Conservation (phyloP, 2,329 filamentous ascomycete species). For the Exophiala xenobiotica region DNA sequence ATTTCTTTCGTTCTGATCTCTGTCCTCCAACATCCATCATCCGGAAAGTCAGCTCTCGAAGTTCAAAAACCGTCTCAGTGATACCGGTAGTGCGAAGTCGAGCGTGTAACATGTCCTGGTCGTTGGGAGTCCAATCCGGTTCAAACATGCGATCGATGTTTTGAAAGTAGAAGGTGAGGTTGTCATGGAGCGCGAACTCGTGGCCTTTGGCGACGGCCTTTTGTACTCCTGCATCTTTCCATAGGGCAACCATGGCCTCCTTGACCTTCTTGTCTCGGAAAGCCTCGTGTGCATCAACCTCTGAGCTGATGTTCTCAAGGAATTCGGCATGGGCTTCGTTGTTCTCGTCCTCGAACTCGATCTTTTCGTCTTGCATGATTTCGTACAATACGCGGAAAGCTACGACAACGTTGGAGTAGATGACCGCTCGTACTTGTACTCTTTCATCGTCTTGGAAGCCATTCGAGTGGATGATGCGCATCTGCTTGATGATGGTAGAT, state of each 20-base stretch:
- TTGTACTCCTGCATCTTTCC: conserved; percentile 80
- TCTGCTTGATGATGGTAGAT: conserved; percentile 96
- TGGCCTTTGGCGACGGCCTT: conserved; percentile 89
- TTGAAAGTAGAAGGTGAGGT: conserved; percentile 85
- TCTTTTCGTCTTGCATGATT: conserved; percentile 82
- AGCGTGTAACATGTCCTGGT: conserved; percentile 91
- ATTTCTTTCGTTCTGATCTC: conserved; percentile 91
- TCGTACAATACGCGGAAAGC: conserved; percentile 88
- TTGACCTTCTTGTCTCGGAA: conserved; percentile 65
- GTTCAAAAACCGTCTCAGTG: conserved; percentile 89
- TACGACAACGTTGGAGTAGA: conserved; percentile 91
- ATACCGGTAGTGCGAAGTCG: conserved; percentile 91
- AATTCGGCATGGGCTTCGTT: conserved; percentile 80
- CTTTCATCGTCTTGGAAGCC: conserved; percentile 88
- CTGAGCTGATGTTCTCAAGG: conserved; percentile 70
- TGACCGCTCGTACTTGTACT: conserved; percentile 90
- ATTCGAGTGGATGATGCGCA: conserved; percentile 94
- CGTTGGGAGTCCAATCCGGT: conserved; percentile 79
- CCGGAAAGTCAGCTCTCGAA: conserved; percentile 87
- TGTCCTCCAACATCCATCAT: conserved; percentile 97
- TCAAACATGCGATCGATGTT: conserved; percentile 74
- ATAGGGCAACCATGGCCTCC: conserved; percentile 77
- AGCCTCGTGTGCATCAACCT: conserved; percentile 77
- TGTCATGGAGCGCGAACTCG: conserved; percentile 95
- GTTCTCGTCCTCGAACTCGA: conserved; percentile 73